Conservation (phyloP, 2,329 filamentous ascomycete genomes). For the Sphaerostilbella broomeana region DNA sequence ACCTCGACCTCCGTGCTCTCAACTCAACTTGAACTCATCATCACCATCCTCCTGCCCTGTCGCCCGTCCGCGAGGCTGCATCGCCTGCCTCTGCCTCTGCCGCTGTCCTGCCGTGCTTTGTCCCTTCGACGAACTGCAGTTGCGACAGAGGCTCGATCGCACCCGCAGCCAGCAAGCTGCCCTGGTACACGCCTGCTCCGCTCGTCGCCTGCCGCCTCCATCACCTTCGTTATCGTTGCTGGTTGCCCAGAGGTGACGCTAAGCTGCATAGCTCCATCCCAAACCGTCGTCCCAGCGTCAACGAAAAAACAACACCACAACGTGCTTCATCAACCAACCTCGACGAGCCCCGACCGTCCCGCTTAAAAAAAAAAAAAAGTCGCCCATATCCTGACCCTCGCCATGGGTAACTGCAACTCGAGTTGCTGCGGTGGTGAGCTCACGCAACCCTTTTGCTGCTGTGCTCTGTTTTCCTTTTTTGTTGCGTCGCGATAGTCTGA, state of each 20-base stretch:
- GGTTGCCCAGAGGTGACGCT: no score
- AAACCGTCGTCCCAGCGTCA: no score
- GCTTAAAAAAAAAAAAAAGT: constrained; percentile 4
- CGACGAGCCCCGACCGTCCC: no score
- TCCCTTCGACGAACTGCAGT: neutral
- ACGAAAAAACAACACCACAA: no score
- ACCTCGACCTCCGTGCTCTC: no score
- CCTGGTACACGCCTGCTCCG: neutral
- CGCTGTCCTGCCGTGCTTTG: constrained; percentile 1
- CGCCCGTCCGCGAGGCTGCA: constrained; percentile 1
- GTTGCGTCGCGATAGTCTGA: no score
- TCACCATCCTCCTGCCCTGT: neutral
- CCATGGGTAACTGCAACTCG: constrained; percentile 58
- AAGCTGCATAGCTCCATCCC: no score
- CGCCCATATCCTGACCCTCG: constrained; percentile 15
- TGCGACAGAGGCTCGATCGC: neutral
- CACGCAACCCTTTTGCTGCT: neutral
- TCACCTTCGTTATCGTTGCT: no score
- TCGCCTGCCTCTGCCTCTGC: constrained; percentile 1
- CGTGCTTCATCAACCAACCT: no score
- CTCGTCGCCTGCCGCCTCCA: no score
- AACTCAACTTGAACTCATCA: neutral
- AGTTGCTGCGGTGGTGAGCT: constrained; percentile 47
- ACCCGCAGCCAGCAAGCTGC: neutral
- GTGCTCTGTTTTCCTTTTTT: constrained; percentile 5